Evolutionary conservation across 164 flowering plant species (phyloP), one percentile per base, ranked within the genome.

Genomic region (Tetrastigma voinierianum): DNA sequence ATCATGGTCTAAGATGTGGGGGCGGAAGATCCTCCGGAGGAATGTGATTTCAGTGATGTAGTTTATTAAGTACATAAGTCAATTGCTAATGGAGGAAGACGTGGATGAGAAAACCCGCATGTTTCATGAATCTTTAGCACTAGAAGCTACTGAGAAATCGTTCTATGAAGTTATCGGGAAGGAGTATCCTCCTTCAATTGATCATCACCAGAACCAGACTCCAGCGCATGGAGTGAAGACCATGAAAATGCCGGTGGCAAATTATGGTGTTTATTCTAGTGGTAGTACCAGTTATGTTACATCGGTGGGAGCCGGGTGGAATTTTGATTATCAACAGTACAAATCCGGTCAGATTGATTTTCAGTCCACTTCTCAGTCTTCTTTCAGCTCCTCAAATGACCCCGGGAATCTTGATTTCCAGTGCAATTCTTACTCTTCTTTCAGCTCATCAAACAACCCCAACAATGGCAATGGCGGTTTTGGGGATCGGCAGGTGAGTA

Each of bases 81-180:
- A 83, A 46, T 77, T 86, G 64, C 86, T 83, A 51, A 78, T 86
- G 90, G 90, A 86, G 67, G 90, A 86, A 58, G 83, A 86, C 58
- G 71, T 81, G 68, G 88, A 78, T 40, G 85, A 82, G 56, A 79
- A 79, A 72, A 46, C 75, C 4, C 75, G 75, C 47, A 75, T 80
- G 79, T 77, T 76, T 62, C 81, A 83, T 14, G 89, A 78, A 47
- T 79, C 89, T 47, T 76, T 72, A 4, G 83, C 81, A 10, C 78
- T 85, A 67, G 81, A 72, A 70, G 87, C 81, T 15, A 74, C 85
- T 1, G 87, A 84, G 70, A 80, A 67, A 64, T 78, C 87, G 4
- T 77, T 80, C 23, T 80, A 80, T 54, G 85, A 84, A 51, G 81
- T 73, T 59, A 44, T 84, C 48, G 80, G 78, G 53, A 76, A 76